Percentiles rank a stretch among this genome's conserved stretches.
phyloP scores from a whole-genome alignment of 2,329 filamentous ascomycete species.

The Talaromyces sp. region DNA sequence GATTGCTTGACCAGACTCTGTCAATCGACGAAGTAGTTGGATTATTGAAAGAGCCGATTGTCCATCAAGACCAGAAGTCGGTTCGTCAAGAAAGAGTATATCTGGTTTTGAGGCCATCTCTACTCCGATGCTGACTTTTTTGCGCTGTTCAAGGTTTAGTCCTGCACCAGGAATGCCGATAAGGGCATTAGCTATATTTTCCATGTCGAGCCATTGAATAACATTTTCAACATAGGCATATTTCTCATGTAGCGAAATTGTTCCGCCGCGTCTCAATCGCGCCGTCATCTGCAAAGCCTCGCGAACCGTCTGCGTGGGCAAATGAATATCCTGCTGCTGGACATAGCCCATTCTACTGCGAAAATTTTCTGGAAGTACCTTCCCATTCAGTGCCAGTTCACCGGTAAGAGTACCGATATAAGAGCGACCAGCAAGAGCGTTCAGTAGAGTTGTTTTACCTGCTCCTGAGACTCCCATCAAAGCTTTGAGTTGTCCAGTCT shows the following conservation, averaged over 20 bases:
- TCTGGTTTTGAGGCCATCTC: constrained; percentile 36
- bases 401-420: constrained; percentile 63
- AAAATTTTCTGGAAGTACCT: constrained; percentile 56
- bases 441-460: constrained; percentile 79
- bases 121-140: constrained; percentile 37
- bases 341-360: constrained; percentile 63
- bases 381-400: constrained; percentile 61
- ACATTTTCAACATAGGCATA: constrained; percentile 64
- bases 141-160: constrained; percentile 53
- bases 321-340: constrained; percentile 64
- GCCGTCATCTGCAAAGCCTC: constrained; percentile 65
- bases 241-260: constrained; percentile 57
- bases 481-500: constrained; percentile 48
- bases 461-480: constrained; percentile 59
- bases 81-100: constrained; percentile 61
- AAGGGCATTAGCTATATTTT: constrained; percentile 63
- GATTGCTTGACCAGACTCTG: constrained; percentile 56
- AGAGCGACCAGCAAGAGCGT: constrained; percentile 66
- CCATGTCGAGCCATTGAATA: constrained; percentile 61
- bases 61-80: constrained; percentile 54
- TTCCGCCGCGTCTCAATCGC: constrained; percentile 60
- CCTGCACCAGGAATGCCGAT: constrained; percentile 60
- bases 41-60: constrained; percentile 56
- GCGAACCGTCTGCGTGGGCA: constrained; percentile 59
- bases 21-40: constrained; percentile 54